Conservation (phyloP, 2,329 filamentous ascomycete species). For the Biscogniauxia marginata region DNA sequence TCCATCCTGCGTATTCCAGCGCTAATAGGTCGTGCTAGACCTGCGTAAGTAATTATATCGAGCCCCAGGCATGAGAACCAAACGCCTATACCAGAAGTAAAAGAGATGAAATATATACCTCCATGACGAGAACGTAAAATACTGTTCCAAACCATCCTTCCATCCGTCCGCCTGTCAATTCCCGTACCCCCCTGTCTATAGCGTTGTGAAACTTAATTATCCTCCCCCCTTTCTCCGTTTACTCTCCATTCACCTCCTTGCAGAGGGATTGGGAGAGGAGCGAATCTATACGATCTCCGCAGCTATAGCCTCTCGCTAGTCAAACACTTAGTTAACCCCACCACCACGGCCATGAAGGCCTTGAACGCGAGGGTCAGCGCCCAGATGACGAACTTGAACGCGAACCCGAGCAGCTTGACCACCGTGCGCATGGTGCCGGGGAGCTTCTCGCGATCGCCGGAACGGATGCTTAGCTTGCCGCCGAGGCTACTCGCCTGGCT, state of each 20-base stretch:
- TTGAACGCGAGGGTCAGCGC: conserved; percentile 55
- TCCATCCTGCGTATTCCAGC: neutral
- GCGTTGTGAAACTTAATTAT: neutral
- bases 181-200: neutral
- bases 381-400: conserved; percentile 61
- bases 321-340: conserved; percentile 51
- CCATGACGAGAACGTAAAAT: neutral
- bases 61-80: conserved; percentile 13
- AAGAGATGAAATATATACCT: conserved; percentile 3
- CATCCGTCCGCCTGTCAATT: neutral
- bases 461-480: conserved; percentile 40
- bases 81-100: neutral
- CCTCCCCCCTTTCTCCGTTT: neutral
- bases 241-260: neutral
- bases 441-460: conserved; percentile 45
- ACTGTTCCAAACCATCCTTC: no score
- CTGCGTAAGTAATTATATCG: conserved; percentile 19
- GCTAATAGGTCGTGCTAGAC: neutral
- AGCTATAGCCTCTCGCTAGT: conserved; percentile 40
- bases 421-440: conserved; percentile 49
- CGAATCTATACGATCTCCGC: neutral
- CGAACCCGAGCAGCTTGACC: conserved; percentile 50
- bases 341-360: conserved; percentile 49
- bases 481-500: conserved; percentile 54
- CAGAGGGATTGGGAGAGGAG: neutral